phyloP scores from a whole-genome alignment of 768 basidiomycete genomes.

The Candolleomyces eurysporus region DNA sequence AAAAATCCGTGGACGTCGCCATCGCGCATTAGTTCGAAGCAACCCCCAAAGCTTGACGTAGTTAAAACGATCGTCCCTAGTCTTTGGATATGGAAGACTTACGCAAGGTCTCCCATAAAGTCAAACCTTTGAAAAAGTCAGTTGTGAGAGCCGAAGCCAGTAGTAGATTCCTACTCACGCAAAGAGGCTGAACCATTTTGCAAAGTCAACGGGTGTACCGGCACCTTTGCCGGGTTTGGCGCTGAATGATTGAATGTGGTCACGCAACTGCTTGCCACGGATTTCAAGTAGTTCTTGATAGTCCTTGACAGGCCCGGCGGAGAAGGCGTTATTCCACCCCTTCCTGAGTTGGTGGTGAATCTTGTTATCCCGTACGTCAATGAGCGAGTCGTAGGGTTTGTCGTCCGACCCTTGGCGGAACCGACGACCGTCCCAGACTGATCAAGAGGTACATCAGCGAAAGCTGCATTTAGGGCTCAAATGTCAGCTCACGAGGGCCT shows the following conservation, averaged over 20 bases:
- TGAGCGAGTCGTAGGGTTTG: background rate
- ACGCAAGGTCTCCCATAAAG: too few species aligned
- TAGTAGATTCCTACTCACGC: background rate
- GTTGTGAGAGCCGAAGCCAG: too few species aligned
- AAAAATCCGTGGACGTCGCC: conserved; percentile 24
- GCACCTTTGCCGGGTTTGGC: conserved; percentile 16
- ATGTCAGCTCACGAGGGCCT: conserved; percentile 41
- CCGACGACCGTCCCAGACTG: conserved; percentile 43
- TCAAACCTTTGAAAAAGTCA: too few species aligned
- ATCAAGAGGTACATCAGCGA: background rate
- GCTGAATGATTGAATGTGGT: conserved; percentile 30
- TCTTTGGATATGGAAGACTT: too few species aligned
- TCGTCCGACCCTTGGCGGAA: conserved; percentile 24
- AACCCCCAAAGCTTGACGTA: conserved; percentile 23
- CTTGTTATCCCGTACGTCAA: too few species aligned
- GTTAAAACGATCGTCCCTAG: conserved; percentile 16
- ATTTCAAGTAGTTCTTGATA: conserved; percentile 29
- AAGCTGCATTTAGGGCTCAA: background rate
- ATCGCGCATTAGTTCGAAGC: conserved; percentile 12
- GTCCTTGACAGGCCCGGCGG: conserved; percentile 26
- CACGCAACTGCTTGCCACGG: conserved; percentile 30
- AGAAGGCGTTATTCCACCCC: conserved; percentile 41
- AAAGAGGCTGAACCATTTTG: too few species aligned
- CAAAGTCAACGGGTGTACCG: too few species aligned
- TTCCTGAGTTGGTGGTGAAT: conserved; percentile 23